Evolutionary conservation across 2,329 filamentous ascomycete species (phyloP).

Genomic region (Lomentospora prolificans): DNA sequence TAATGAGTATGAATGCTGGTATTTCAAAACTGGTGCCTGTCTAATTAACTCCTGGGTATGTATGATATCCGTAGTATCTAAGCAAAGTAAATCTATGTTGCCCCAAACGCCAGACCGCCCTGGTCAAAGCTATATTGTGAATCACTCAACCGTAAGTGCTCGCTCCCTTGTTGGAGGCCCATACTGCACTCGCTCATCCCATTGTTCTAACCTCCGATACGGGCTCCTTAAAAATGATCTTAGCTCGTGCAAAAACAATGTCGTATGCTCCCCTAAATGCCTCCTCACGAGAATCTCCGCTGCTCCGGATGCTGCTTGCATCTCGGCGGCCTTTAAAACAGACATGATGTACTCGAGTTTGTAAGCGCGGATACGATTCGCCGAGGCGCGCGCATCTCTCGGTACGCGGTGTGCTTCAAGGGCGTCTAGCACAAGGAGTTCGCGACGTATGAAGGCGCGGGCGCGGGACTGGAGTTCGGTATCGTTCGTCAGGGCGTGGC

Average conservation of each 20-base stretch:
- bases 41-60: not conserved
- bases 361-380: constrained; percentile 31
- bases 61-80: not conserved
- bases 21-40: not conserved
- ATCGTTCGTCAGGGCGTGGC: constrained; percentile 53
- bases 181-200: constrained; percentile 77
- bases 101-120: too few relatives aligned
- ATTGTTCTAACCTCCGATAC: constrained; percentile 59
- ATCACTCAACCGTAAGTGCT: not conserved
- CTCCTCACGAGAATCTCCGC: constrained; percentile 72
- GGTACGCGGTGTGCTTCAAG: not conserved
- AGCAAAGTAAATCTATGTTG: not conserved
- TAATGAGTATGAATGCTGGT: not conserved
- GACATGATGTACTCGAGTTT: constrained; percentile 81
- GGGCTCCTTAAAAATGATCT: constrained; percentile 76
- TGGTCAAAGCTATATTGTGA: too few relatives aligned
- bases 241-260: constrained; percentile 76
- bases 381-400: not conserved
- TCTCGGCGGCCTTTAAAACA: constrained; percentile 72
- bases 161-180: constrained; percentile 10
- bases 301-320: constrained; percentile 67
- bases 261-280: constrained; percentile 67
- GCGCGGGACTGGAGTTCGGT: constrained; percentile 64
- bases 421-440: constrained; percentile 62
- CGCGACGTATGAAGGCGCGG: constrained; percentile 70